These are phyloP conservation scores for Trypanosoma avium DNA, from an alignment of 208 protist species.

Conservation along the genomic window DNA sequence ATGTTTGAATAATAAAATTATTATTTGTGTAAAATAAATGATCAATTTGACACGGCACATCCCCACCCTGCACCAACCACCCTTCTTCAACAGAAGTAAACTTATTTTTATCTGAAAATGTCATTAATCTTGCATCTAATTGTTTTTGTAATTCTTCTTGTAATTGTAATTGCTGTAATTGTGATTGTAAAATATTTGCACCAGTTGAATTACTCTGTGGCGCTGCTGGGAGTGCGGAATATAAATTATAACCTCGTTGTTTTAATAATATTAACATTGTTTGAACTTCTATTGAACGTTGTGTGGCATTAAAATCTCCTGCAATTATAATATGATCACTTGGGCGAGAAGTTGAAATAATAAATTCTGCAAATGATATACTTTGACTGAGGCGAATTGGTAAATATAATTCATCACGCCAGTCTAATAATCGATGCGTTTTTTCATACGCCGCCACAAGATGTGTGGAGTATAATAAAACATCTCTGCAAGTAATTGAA, in stretches of 20 bases:
- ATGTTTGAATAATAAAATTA: conserved; percentile 51
- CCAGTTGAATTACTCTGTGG: no score
- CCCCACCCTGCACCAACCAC: conserved; percentile 67
- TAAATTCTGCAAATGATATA: conserved; percentile 76
- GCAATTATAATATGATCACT: conserved; percentile 74
- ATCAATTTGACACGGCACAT: conserved; percentile 84
- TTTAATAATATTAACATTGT: conserved; percentile 75
- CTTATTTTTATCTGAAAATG: conserved; percentile 71
- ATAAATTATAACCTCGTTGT: conserved; percentile 63
- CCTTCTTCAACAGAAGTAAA: conserved; percentile 77
- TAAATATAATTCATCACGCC: conserved; percentile 78
- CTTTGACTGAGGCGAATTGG: conserved; percentile 77
- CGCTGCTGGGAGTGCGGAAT: conserved; percentile 62
- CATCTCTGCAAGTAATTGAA: no score
- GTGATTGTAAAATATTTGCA: no score
- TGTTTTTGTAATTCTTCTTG: no score
- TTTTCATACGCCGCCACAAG: conserved; percentile 83
- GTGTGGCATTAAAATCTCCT: conserved; percentile 85
- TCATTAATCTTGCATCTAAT: no score
- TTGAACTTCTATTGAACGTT: conserved; percentile 80
- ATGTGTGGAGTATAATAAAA: conserved; percentile 80
- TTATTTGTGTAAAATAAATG: conserved; percentile 74
- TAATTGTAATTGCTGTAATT: no score
- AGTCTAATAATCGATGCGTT: conserved; percentile 47
- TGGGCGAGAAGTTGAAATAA: conserved; percentile 67